Percentiles rank a stretch among this genome's conserved stretches.
These are phyloP conservation scores for Tilletiopsis washingtonensis DNA, from an alignment of 1,284 basidiomycete genomes.

Conservation along the genomic window DNA sequence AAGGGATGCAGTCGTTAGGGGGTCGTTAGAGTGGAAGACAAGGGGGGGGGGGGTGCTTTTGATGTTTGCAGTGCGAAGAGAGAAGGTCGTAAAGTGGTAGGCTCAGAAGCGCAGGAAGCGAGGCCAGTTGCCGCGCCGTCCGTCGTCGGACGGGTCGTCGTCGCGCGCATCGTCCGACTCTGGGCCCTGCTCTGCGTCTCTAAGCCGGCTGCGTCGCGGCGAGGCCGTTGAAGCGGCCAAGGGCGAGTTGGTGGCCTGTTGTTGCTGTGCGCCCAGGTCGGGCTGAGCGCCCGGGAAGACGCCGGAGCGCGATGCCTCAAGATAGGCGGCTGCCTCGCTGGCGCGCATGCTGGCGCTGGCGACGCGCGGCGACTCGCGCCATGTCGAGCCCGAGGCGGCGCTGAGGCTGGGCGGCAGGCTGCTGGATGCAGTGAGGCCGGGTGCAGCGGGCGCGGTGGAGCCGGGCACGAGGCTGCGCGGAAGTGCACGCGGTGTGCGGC, in stretches of 20 bases:
- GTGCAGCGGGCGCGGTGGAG: constrained; percentile 7
- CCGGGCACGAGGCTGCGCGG: constrained; percentile 14
- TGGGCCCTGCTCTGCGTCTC: background rate
- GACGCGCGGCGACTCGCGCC: constrained; percentile 5
- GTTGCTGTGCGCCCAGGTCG: too few species aligned
- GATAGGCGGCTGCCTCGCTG: background rate
- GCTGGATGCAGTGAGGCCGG: constrained; percentile 11
- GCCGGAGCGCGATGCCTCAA: background rate
- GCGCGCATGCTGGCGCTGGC: background rate
- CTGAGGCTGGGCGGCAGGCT: background rate
- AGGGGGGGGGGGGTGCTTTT: too few species aligned
- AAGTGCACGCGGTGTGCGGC: constrained; percentile 6
- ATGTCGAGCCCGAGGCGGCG: background rate
- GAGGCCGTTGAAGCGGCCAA: too few species aligned
- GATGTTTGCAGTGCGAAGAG: too few species aligned
- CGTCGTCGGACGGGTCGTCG: background rate
- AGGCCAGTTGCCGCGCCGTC: constrained; percentile 2
- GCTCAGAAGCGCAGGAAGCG: constrained; percentile 8
- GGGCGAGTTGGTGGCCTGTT: background rate
- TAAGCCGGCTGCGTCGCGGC: background rate
- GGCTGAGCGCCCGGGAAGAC: background rate
- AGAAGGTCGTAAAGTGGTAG: too few species aligned
- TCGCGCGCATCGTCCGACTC: background rate
- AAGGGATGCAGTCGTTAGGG: too few species aligned
- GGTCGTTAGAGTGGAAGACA: too few species aligned